Percentiles rank a stretch among this genome's conserved stretches.
Evolutionary conservation across 2,329 filamentous ascomycete genomes (phyloP).

Genomic region (Nemania bipapillata): DNA sequence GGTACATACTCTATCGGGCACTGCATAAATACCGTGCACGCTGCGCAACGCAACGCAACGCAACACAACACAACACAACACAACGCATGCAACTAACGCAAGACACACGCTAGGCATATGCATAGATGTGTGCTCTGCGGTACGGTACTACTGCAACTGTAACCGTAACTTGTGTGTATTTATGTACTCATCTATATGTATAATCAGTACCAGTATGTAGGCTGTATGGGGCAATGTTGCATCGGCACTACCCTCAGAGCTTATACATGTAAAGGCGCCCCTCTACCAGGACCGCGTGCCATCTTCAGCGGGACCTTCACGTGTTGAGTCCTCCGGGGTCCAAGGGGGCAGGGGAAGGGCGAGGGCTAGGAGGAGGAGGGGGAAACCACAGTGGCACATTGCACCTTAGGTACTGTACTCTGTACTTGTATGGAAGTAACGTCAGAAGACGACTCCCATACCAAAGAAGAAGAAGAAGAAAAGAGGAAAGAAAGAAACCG

Average conservation of each 20-base stretch:
- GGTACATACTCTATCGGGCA: slow-evolving; percentile 6
- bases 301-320: slow-evolving; percentile 27
- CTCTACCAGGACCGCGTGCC: not conserved
- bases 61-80: no score
- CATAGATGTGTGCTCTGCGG: not conserved
- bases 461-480: no score
- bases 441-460: not conserved
- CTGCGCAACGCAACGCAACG: no score
- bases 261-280: not conserved
- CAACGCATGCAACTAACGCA: not conserved
- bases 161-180: not conserved
- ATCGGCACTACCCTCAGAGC: slow-evolving; percentile 22
- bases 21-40: slow-evolving; percentile 38
- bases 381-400: no score
- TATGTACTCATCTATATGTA: not conserved
- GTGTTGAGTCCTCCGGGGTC: slow-evolving; percentile 17
- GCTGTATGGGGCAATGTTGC: slow-evolving; percentile 27
- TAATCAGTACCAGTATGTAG: not conserved
- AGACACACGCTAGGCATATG: not conserved
- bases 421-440: no score
- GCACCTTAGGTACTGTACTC: no score
- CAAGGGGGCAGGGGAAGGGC: not conserved
- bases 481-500: not conserved
- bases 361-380: not conserved
- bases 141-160: slow-evolving; percentile 18